Evolutionary conservation across 2,329 filamentous ascomycete species (phyloP).

Genomic region (Aspergillus versicolor): DNA sequence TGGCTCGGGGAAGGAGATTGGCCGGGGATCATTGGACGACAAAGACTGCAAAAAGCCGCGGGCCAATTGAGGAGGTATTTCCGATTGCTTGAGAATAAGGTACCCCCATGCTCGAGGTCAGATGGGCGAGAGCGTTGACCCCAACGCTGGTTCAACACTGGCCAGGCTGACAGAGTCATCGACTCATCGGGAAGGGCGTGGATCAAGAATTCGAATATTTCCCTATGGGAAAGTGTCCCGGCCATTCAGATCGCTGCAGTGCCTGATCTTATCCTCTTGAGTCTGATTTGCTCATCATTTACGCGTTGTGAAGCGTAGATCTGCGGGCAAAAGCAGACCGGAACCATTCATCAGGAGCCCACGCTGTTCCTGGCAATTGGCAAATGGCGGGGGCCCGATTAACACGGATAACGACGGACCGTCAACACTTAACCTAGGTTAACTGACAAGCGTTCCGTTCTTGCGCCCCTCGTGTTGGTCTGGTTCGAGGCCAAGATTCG

Average conservation of each 20-base stretch:
- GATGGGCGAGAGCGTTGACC: constrained; percentile 9
- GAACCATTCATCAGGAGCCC: neutral
- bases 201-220: neutral
- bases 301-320: constrained; percentile 4
- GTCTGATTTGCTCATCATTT: neutral
- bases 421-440: neutral
- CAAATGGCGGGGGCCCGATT: neutral
- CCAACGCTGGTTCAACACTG: constrained; percentile 12
- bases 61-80: neutral
- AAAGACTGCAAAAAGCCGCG: neutral
- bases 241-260: neutral
- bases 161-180: neutral
- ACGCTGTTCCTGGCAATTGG: neutral
- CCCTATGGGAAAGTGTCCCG: neutral
- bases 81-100: neutral
- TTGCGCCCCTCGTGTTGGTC: too few species aligned
- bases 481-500: too few species aligned
- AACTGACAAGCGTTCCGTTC: neutral
- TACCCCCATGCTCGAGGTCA: too few species aligned
- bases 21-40: neutral
- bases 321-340: constrained; percentile 1
- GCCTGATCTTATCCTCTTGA: constrained; percentile 2
- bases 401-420: neutral
- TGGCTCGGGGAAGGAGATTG: neutral
- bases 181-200: neutral